phyloP scores from a whole-genome alignment of 371 early-diverging fungal species.

The Saksenaea vasiformis region DNA sequence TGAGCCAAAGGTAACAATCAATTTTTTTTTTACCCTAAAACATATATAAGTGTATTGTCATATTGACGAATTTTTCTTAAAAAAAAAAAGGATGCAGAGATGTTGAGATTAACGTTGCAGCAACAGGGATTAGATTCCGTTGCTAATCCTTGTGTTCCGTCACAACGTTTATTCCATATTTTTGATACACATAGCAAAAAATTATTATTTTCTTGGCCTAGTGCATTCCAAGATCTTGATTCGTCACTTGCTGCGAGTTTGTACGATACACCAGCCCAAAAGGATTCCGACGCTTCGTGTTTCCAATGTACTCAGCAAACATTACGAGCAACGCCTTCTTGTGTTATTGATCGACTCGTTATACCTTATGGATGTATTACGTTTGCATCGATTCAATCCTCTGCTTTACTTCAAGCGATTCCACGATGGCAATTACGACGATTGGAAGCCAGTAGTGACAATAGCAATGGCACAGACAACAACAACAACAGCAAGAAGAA shows the following conservation, averaged over 20 bases:
- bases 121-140: not conserved
- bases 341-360: conserved; percentile 22
- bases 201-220: conserved; percentile 38
- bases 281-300: conserved; percentile 18
- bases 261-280: conserved; percentile 7
- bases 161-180: conserved; percentile 32
- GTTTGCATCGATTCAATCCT: conserved; percentile 23
- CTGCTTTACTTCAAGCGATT: not conserved
- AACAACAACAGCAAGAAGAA: too few species aligned
- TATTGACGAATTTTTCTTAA: conserved; percentile 3
- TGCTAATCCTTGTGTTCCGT: not conserved
- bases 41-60: too few species aligned
- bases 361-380: conserved; percentile 43
- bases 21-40: conserved; percentile 10
- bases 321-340: conserved; percentile 2
- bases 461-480: conserved; percentile 1
- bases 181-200: conserved; percentile 31
- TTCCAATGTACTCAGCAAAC: conserved; percentile 26
- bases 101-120: not conserved
- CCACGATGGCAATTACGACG: not conserved
- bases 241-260: conserved; percentile 18
- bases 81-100: not conserved
- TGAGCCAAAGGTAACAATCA: not conserved
- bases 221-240: conserved; percentile 10
- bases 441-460: not conserved